Conservation (phyloP, 495 filamentous ascomycete genomes). For the Lindgomyces ingoldianus region DNA sequence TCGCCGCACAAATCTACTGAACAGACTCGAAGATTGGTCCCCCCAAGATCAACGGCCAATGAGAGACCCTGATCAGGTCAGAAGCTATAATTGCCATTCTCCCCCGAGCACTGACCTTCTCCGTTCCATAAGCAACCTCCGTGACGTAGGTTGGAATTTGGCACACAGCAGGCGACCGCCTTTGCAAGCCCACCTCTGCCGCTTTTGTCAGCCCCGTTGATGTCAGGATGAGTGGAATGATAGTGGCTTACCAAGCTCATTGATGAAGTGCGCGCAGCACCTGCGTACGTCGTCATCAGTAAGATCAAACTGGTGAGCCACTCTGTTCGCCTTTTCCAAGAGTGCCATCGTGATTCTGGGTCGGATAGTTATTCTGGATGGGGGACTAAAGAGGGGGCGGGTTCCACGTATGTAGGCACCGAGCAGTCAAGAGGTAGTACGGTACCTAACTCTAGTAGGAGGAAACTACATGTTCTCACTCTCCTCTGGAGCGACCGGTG, state of each 20-base stretch:
- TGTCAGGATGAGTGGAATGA: background rate
- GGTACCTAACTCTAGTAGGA: too few relatives aligned
- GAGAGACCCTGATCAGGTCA: conserved; percentile 63
- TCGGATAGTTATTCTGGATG: too few relatives aligned
- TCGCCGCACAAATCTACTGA: conserved; percentile 86
- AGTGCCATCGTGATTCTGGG: too few relatives aligned
- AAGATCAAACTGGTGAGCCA: background rate
- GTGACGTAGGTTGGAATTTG: background rate
- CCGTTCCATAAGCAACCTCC: background rate
- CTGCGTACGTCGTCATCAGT: background rate
- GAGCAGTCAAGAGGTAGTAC: too few relatives aligned
- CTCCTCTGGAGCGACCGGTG: too few relatives aligned
- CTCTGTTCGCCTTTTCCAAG: background rate
- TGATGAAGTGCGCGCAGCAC: background rate
- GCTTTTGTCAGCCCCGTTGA: background rate
- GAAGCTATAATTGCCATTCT: conserved; percentile 39
- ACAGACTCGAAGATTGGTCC: conserved; percentile 96
- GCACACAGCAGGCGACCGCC: background rate
- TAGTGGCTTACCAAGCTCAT: background rate
- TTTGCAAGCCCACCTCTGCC: background rate
- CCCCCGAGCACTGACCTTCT: background rate
- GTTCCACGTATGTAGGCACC: too few relatives aligned
- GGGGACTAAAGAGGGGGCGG: too few relatives aligned
- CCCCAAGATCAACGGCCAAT: conserved; percentile 94
- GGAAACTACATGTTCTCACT: too few relatives aligned